Percentiles rank a stretch among this genome's conserved stretches.
Evolutionary conservation across 31 red algal species (phyloP).

Genomic region (Pterothamnion heteromorphum): DNA sequence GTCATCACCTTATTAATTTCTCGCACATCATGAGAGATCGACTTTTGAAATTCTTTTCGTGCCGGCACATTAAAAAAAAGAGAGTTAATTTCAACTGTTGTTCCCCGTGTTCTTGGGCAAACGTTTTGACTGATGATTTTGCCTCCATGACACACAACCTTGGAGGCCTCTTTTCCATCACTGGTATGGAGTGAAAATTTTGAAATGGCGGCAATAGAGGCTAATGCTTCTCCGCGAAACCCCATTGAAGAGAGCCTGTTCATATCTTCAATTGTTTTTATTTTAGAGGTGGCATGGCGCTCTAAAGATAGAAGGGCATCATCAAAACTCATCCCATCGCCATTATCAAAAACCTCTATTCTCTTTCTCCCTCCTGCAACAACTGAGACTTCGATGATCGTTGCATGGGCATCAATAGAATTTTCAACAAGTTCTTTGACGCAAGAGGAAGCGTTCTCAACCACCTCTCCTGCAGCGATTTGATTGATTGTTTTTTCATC

Average conservation of each 20-base stretch:
- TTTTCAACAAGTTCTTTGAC: conserved; percentile 19
- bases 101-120: not conserved
- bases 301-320: not conserved
- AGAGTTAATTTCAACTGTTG: not conserved
- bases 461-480: not conserved
- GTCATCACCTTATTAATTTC: not conserved
- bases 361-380: not conserved
- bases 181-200: not conserved
- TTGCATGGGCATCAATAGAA: not conserved
- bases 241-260: not conserved
- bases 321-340: not conserved
- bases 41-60: conserved; percentile 2
- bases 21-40: not conserved
- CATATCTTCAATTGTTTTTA: not conserved
- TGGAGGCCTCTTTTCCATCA: not conserved
- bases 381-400: not conserved
- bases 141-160: not conserved
- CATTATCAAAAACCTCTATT: not conserved
- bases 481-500: not conserved
- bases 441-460: not conserved
- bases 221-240: not conserved
- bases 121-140: not conserved
- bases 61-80: conserved; percentile 12
- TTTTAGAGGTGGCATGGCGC: conserved; percentile 15
- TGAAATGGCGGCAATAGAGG: conserved; percentile 15